A percentile compares a stretch with the other conserved stretches of the same genome.
Evolutionary conservation across 306 rosid genomes (phyloP).

Genomic region (Pterocarpus santalinus): DNA sequence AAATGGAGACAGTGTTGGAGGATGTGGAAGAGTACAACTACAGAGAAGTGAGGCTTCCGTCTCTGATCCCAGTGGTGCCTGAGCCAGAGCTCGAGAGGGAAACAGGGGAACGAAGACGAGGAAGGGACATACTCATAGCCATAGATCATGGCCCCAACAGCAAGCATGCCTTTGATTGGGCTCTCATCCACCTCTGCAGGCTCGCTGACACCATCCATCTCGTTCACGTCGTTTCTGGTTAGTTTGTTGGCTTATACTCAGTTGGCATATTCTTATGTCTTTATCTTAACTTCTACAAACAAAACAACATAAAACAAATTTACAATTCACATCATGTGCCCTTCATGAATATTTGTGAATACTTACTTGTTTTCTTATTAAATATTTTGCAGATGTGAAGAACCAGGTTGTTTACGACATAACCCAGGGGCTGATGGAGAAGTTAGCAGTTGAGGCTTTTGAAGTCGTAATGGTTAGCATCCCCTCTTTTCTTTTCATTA

Average conservation of each 20-base stretch:
- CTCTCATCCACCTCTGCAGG: slow-evolving; percentile 75
- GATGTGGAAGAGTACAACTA: slow-evolving; percentile 75
- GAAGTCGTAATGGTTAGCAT: slow-evolving; percentile 72
- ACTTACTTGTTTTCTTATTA: background rate
- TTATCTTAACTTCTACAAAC: background rate
- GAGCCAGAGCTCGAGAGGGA: slow-evolving; percentile 78
- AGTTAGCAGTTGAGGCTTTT: slow-evolving; percentile 81
- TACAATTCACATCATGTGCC: background rate
- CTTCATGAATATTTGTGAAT: background rate
- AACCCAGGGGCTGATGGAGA: slow-evolving; percentile 77
- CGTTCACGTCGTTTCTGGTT: slow-evolving; percentile 84
- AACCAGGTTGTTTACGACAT: slow-evolving; percentile 69
- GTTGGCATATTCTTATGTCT: background rate
- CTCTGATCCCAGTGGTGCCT: slow-evolving; percentile 54
- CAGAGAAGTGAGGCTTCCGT: slow-evolving; percentile 77
- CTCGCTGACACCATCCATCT: slow-evolving; percentile 91
- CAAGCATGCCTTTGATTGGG: slow-evolving; percentile 96
- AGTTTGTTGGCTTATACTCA: too few relatives aligned
- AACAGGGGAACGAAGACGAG: slow-evolving; percentile 72
- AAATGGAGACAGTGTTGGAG: slow-evolving; percentile 73
- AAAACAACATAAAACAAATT: background rate
- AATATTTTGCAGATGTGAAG: slow-evolving; percentile 57
- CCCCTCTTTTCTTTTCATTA: too few relatives aligned
- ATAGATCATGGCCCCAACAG: slow-evolving; percentile 85
- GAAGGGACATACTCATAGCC: slow-evolving; percentile 77